Conservation (phyloP, 2,329 filamentous ascomycete species). For the Sarocladium brachiariae region DNA sequence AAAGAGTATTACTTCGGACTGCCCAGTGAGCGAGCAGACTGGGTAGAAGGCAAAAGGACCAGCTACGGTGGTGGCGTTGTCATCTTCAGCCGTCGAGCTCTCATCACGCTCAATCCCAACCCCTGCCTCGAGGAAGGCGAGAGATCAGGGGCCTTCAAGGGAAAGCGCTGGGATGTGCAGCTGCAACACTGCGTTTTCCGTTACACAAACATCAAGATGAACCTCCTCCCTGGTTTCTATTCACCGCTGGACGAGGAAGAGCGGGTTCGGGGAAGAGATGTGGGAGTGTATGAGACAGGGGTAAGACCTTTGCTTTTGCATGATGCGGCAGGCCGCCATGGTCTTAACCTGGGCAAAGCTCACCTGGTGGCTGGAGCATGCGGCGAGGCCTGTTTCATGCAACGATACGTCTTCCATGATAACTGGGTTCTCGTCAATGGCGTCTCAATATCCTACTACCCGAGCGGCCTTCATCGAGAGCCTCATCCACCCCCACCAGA, state of each 20-base stretch:
- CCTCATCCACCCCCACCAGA: conserved; percentile 11
- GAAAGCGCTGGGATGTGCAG: conserved; percentile 32
- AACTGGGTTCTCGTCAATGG: conserved; percentile 43
- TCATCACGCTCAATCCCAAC: conserved; percentile 27
- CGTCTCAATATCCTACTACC: conserved; percentile 36
- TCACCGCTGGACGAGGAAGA: conserved; percentile 25
- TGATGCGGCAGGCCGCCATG: conserved; percentile 30
- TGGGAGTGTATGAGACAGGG: conserved; percentile 32
- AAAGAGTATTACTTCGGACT: conserved; percentile 34
- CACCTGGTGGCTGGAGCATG: conserved; percentile 35
- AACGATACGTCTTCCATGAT: conserved; percentile 38
- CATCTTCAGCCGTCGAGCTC: conserved; percentile 30
- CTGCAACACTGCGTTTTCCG: conserved; percentile 33
- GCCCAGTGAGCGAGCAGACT: conserved; percentile 37
- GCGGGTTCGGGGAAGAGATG: conserved; percentile 18
- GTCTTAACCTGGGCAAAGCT: conserved; percentile 31
- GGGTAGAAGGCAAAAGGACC: conserved; percentile 31
- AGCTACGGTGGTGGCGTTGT: conserved; percentile 40
- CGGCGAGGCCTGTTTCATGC: conserved; percentile 40
- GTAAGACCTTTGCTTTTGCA: conserved; percentile 34
- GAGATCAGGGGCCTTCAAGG: conserved; percentile 14
- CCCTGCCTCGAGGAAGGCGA: conserved; percentile 22
- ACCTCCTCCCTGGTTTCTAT: conserved; percentile 37
- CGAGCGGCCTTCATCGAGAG: conserved; percentile 20
- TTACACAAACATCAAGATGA: conserved; percentile 29